Base-by-base conservation (phyloP, 2,329 filamentous ascomycete species). In the Rhinocladiella similis region DNA sequence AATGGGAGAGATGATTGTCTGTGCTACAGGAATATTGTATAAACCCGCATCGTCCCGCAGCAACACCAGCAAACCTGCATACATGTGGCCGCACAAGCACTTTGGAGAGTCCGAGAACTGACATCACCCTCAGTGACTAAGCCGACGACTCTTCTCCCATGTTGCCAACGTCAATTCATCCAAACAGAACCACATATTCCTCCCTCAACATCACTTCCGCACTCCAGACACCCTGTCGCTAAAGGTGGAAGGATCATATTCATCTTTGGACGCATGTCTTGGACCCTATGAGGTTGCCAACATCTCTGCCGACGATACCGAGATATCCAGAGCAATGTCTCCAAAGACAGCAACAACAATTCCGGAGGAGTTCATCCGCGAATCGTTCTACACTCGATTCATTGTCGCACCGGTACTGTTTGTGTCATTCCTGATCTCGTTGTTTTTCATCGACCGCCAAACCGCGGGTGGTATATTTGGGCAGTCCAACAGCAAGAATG, bases 371-470 rank as follows among this genome's bases (percentile, higher is more conserved):
- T 22, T 47, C 9, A 20, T 49, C 33, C 7, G 54, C 20, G 65
- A 68, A 22, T 56, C 62, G 6, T 35, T 65, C 35, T 29, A 66
- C 52, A 54, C 53, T 16, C 63, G 65, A 16, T 16, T 76, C 18
- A 63, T 89, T 63, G 76, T 87, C 72, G 86, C 84, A 0, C 85
- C 87, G 6, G 63, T 89, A 59, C 77, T 84, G 61, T 82, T 88
- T 68, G 74, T 83, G 49, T 81, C 83, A 19, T 88, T 89, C 71
- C 69, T 90, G 41, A 45, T 88, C 61, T 88, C 86, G 1, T 80
- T 89, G 45, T 77, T 80, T 67, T 70, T 87, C 50, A 79, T 89
- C 42, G 85, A 89, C 72, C 73, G 79, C 49, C 77, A 77, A 56
- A 83, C 78, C 72, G 83, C 65, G 66, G 76, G 66, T 67, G 77